Evolutionary conservation across 1,284 basidiomycete genomes (phyloP).

Genomic region (Rhodotorula sp.): DNA sequence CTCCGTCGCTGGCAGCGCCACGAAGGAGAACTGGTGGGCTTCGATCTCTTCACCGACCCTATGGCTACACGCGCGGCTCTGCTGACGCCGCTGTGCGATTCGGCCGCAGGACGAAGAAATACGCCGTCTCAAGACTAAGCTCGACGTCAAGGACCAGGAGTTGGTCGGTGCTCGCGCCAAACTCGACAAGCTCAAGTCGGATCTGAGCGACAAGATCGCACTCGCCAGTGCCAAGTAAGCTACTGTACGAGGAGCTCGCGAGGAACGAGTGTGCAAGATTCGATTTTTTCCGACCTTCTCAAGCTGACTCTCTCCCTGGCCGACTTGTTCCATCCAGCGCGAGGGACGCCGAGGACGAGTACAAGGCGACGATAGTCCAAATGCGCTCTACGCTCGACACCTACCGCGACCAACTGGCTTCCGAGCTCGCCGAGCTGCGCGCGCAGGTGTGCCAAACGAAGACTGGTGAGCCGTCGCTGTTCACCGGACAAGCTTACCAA

Average conservation of each 20-base stretch:
- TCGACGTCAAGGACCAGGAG: not conserved
- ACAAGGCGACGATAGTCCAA: not conserved
- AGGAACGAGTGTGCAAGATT: not conserved
- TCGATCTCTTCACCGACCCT: rapidly evolving
- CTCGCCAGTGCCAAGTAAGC: not conserved
- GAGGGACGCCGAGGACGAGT: not conserved
- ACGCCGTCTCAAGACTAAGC: not conserved
- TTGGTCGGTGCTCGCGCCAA: not conserved
- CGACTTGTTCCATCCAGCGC: not conserved
- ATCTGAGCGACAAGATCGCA: not conserved
- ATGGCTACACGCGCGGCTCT: not conserved
- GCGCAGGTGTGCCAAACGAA: conserved; percentile 1
- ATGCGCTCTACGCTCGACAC: not conserved
- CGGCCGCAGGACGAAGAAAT: not conserved
- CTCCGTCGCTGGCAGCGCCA: not conserved
- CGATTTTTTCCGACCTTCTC: not conserved
- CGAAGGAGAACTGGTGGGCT: not conserved
- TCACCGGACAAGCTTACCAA: not conserved
- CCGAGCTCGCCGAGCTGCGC: not conserved
- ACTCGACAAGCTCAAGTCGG: conserved; percentile 8
- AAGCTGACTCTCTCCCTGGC: not conserved
- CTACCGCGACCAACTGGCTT: not conserved
- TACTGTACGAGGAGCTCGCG: too few relatives aligned
- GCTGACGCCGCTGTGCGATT: not conserved
- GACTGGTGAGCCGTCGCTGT: not conserved